phyloP scores from a whole-genome alignment of 225 moss, liverwort and hornwort genomes.

The Marchantia polymorpha region DNA sequence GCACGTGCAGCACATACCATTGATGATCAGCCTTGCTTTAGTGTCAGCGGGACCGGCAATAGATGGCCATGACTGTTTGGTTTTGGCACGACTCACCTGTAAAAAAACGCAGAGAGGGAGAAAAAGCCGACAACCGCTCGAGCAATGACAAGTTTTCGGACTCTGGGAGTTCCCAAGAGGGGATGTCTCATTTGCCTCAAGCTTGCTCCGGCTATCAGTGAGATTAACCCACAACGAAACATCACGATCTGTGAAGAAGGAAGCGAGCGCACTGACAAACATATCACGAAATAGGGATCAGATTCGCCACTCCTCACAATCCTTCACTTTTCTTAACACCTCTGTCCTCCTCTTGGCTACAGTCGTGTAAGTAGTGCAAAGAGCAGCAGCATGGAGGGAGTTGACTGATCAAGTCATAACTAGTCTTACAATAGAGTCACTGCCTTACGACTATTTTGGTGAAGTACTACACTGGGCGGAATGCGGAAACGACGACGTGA shows the following conservation, averaged over 20 bases:
- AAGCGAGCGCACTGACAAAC: conserved; percentile 54
- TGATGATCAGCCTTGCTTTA: not conserved
- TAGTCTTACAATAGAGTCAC: not conserved
- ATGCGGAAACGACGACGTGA: no score
- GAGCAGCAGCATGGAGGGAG: not conserved
- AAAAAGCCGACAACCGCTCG: conserved; percentile 66
- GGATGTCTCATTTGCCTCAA: conserved; percentile 67
- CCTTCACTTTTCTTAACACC: not conserved
- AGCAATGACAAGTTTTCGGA: conserved; percentile 63
- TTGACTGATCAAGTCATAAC: not conserved
- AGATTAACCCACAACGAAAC: conserved; percentile 61
- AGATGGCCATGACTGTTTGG: not conserved
- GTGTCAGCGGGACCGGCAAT: not conserved
- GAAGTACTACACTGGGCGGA: no score
- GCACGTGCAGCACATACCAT: not conserved
- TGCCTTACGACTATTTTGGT: no score
- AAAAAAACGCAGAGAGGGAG: conserved; percentile 67
- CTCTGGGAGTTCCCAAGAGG: conserved; percentile 56
- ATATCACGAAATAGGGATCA: conserved; percentile 18
- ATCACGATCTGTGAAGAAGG: conserved; percentile 72
- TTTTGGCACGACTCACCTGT: conserved; percentile 42
- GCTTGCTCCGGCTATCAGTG: conserved; percentile 58
- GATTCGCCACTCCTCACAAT: not conserved
- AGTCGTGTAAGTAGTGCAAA: not conserved
- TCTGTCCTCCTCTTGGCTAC: not conserved